Evolutionary conservation across 805 yeast genomes (phyloP), one percentile per base, ranked within the genome.

Genomic region (Yarrowia sp.): DNA sequence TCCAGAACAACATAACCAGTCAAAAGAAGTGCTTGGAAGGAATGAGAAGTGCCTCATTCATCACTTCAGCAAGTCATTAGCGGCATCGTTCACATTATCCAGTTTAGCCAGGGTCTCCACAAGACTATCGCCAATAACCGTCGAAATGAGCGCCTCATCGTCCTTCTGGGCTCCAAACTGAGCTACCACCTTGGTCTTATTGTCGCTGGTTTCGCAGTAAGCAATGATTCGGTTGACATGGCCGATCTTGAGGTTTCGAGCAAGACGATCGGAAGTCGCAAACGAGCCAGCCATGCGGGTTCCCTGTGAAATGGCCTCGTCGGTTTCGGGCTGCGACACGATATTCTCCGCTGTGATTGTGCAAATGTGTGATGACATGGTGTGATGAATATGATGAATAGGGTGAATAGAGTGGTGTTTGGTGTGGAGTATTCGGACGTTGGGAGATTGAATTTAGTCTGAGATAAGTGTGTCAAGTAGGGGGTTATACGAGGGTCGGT

Each of bases 201-300:
- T 28, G 43, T 41, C 61, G 17, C 47, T 41, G 14, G 41, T 14
- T 14, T n/a, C 43, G 13, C 50, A 58, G 42, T 18, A 44, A 6
- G 51, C 64, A 17, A 58, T 58, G 44, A 51, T 39, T 17, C 64
- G 38, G 64, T 53, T 36, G 41, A 53, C 64, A n/a, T 39, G 38
- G 44, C 65, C 63, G 28, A 63, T 41, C 15, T 28, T 45, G 55
- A 39, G 65, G 65, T 45, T 53, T 17, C 62, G 44, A 17, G 64
- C 41, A 22, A 47, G 61, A 1, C 57, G 66, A 17, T 47, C 53
- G 17, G 43, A 39, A 8, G 63, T 65, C 10, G 39, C 38, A 35
- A 65, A 43, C 9, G 62, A 42, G 44, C 45, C 51, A 13, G 63
- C 53, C 39, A 48, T 39, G 2, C 51, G 39, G 28, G 48, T n/a